Conservation (phyloP, 1,284 basidiomycete species). For the Baeospora myosura region DNA sequence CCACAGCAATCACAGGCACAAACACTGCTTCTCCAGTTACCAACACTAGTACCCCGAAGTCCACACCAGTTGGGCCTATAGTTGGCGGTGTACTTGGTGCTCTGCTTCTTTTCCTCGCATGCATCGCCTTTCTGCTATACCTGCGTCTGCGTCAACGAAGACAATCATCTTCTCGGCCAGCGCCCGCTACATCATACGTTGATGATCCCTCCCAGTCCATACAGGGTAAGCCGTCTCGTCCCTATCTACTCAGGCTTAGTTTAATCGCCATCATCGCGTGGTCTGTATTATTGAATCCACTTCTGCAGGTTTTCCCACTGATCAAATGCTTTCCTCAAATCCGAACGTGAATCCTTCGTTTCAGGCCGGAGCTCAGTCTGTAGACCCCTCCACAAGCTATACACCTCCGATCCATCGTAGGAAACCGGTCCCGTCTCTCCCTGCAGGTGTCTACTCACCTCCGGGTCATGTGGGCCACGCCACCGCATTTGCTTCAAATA, state of each 20-base stretch:
- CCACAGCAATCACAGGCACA: neutral
- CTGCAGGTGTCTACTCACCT: neutral
- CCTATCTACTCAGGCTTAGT: neutral
- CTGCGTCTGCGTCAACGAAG: neutral
- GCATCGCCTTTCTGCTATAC: constrained; percentile 12
- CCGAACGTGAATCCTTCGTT: too few relatives aligned
- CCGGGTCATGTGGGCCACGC: neutral
- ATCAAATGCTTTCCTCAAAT: neutral
- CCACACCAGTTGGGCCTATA: constrained; percentile 16
- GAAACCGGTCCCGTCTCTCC: neutral
- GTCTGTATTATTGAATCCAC: neutral
- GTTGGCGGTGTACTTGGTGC: constrained; percentile 22
- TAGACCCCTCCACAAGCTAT: too few relatives aligned
- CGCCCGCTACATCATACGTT: neutral
- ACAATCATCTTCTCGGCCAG: neutral
- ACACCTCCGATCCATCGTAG: too few relatives aligned
- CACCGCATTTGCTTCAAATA: neutral
- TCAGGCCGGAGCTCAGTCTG: too few relatives aligned
- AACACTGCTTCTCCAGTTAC: neutral
- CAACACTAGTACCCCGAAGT: neutral
- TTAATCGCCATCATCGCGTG: neutral
- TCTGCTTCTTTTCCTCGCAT: constrained; percentile 16
- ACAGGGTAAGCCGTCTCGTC: neutral
- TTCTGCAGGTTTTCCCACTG: neutral
- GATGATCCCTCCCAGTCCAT: neutral